Conservation (phyloP, 805 yeast species). For the Zygotorulaspora danielsina region DNA sequence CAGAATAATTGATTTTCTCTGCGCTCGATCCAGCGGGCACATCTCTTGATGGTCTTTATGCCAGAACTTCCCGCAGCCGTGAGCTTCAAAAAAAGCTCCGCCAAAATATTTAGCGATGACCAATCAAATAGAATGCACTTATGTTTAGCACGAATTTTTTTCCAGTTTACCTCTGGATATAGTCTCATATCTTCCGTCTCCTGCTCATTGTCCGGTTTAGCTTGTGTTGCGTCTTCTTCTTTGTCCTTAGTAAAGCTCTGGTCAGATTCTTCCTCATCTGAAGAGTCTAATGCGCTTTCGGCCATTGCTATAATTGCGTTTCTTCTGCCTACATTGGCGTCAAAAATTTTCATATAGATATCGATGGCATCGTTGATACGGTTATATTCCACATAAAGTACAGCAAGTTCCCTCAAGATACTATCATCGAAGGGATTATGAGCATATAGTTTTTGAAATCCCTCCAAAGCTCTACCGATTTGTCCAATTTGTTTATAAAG, state of each 20-base stretch:
- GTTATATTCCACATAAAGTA: conserved; percentile 45
- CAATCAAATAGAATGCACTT: conserved; percentile 64
- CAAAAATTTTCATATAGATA: conserved; percentile 59
- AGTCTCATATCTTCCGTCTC: conserved; percentile 25
- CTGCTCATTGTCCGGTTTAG: conserved; percentile 21
- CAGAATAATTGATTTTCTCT: conserved; percentile 51
- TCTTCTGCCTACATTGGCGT: conserved; percentile 50
- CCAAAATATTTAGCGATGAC: conserved; percentile 81
- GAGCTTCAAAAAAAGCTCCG: conserved; percentile 66
- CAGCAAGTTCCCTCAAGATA: conserved; percentile 58
- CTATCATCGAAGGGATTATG: conserved; percentile 56
- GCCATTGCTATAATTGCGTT: conserved; percentile 29
- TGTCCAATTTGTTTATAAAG: conserved; percentile 64
- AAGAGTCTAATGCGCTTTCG: conserved; percentile 33
- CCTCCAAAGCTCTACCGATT: conserved; percentile 67
- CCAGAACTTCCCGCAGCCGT: conserved; percentile 57
- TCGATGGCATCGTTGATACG: conserved; percentile 71
- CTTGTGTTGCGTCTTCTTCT: conserved; percentile 14
- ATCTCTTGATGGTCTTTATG: conserved; percentile 58
- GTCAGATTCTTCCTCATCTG: conserved; percentile 28
- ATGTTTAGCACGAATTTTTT: conserved; percentile 28
- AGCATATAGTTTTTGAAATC: conserved; percentile 55
- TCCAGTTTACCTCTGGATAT: conserved; percentile 31
- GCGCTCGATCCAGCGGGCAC: conserved; percentile 77
- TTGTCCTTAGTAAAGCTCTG: no score